Base-by-base conservation (phyloP, 2,329 filamentous ascomycete species). In the Septoria linicola region DNA sequence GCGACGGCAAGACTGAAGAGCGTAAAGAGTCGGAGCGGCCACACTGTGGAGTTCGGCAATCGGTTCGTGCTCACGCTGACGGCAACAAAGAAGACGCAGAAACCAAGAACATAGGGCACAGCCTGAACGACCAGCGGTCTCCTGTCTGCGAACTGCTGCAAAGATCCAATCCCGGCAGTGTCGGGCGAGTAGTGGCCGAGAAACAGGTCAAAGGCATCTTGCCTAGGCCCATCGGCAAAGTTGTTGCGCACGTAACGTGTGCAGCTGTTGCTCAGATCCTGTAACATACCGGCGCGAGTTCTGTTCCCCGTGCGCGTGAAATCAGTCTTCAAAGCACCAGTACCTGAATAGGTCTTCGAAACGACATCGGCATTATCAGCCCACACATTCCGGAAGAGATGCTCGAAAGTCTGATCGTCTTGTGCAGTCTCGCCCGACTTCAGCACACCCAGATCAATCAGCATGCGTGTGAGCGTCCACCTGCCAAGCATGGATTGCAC, bases 301-400 rank as follows among this genome's bases (percentile, higher is more conserved):
- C 95, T 83, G 64, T 88, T 84, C 42, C 92, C 95, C 1, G 89
- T 89, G n/a, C 93, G 85, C 2, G 93, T 99, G 63, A 97, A 89
- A 69, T 99, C 95, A 0, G 93, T 99, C 80, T 99, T 99, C 75
- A 99, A 82, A 44, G 93, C 93, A 2, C 93, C 95, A 0, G 95
- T 99, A 49, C 93, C 93, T 1, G 93, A 93, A 71, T 99, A 99
- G 0, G 89, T 85, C 61, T 83, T 86, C 14, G 91, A 95, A 27
- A 99, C 91, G 19, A 95, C 87, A 69, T 99, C 93, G 49, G 95
- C 93, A 65, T 99, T 99, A 72, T 99, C 93, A 23, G 93, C 93
- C 93, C 93, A 99, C 13, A 97, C 79, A 71, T 97, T 97, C 60
- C 93, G 89, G 81, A 97, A 99, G 52, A 97, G 76, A 63, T 87